Percentiles rank a stretch among this genome's conserved stretches.
Conservation (phyloP, 441 rosid species). For the Mallotus japonicus region DNA sequence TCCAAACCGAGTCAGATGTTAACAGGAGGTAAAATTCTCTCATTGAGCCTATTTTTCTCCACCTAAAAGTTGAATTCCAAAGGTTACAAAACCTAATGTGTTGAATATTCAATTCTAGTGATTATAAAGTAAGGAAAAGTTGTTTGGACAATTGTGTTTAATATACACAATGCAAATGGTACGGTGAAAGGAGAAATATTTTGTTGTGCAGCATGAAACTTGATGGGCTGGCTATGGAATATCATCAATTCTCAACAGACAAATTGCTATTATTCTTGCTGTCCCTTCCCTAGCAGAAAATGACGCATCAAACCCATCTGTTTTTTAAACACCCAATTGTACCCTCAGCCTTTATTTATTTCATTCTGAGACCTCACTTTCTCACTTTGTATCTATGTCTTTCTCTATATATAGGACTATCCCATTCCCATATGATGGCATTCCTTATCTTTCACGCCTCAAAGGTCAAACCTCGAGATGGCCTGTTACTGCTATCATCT, state of each 20-base stretch:
- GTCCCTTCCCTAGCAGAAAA: slow-evolving; percentile 20
- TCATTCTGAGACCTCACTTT: neutral
- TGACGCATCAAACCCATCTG: slow-evolving; percentile 29
- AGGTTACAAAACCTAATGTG: too few relatives aligned
- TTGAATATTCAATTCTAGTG: too few relatives aligned
- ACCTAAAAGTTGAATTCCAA: too few relatives aligned
- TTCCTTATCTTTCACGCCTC: slow-evolving; percentile 13
- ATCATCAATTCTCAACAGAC: slow-evolving; percentile 20
- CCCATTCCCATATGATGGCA: neutral
- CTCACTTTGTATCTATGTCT: slow-evolving; percentile 21
- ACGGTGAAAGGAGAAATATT: neutral
- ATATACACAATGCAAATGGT: neutral
- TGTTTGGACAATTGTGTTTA: neutral
- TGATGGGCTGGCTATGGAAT: neutral
- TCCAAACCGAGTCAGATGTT: too few relatives aligned
- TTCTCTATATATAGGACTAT: neutral
- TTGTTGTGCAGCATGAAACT: neutral
- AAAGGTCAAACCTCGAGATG: slow-evolving; percentile 2
- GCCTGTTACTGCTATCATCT: neutral
- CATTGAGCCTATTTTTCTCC: too few relatives aligned
- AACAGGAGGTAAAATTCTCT: too few relatives aligned
- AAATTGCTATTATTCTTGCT: slow-evolving; percentile 7
- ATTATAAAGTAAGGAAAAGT: neutral
- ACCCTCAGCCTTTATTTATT: slow-evolving; percentile 28
- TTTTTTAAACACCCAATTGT: slow-evolving; percentile 20